Evolutionary conservation across 257 asterid species (phyloP).

Genomic region (Solanum peruvianum): DNA sequence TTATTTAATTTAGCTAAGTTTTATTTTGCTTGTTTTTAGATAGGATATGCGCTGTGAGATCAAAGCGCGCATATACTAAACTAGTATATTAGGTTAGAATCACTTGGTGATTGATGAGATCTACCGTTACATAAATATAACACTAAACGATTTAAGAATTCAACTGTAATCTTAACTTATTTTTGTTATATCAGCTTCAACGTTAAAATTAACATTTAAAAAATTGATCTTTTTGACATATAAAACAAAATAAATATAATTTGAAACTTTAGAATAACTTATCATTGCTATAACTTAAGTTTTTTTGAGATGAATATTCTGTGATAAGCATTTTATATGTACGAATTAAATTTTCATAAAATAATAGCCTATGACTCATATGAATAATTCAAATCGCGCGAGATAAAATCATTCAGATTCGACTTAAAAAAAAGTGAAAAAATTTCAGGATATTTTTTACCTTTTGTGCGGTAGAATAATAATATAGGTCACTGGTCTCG

Average conservation of each 20-base stretch:
- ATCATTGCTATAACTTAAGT: accelerated
- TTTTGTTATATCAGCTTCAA: not conserved
- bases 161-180: not conserved
- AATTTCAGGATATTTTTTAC: not conserved
- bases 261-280: too few relatives aligned
- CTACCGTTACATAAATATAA: not conserved
- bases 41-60: too few relatives aligned
- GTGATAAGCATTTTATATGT: too few relatives aligned
- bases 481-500: not conserved
- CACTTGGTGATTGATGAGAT: not conserved
- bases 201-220: not conserved
- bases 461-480: not conserved
- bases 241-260: not conserved
- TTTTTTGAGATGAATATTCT: too few relatives aligned
- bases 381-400: not conserved
- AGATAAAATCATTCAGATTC: not conserved
- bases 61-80: not conserved
- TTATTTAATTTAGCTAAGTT: not conserved
- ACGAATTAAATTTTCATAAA: too few relatives aligned
- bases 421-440: not conserved
- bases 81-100: not conserved
- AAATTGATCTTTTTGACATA: not conserved
- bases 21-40: too few relatives aligned
- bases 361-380: not conserved
- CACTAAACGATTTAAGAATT: not conserved